Base-by-base conservation (phyloP, 2,329 filamentous ascomycete genomes). In the Colletotrichum siamense region DNA sequence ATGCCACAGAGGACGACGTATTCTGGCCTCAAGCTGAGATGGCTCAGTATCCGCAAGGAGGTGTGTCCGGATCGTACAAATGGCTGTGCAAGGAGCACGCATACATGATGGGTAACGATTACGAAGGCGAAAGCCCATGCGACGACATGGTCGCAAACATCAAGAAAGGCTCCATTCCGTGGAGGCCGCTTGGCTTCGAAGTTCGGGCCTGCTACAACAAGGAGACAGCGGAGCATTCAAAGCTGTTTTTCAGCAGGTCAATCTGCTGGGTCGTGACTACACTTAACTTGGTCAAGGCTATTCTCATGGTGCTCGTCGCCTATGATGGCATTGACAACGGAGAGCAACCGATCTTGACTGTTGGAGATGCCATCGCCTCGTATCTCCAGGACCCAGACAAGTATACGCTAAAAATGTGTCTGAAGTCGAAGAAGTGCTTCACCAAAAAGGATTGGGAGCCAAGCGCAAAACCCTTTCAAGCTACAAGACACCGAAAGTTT, bases 381-480 rank as follows among this genome's bases (percentile, higher is more conserved):
- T 55, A 55, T 2, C 9, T 55, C 6, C 49, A 55, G 49, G 3
- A 15, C 0, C 49, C 49, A 15, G 49, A 55, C 9, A 1, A 13
- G 0, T 5, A 55, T 0, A 55, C 49, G n/a, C 18, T 1, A 6
- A 55, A 1, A 1, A 55, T 55, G 49, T 55, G 49, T 24, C 49
- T 55, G 1, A 55, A 55, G 49, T 55, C 49, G 10, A 55, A 55
- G 49, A 55, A 0, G 13, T 55, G 49, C 10, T 22, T 55, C 5
- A 4, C n/a, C 49, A 8, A 55, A 1, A 13, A 6, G 2, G 1
- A 55, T 7, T 55, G 49, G 49, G n/a, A n/a, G 22, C 49, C 49
- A 3, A 0, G 9, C 2, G 0, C n/a, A 15, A 12, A 55, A 1
- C 10, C 0, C 9, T 55, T 55, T 24, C 1, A 55, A 3, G 0